These are phyloP conservation scores for Macrophomina phaseolina DNA, from an alignment of 2,329 filamentous ascomycete species.

Conservation along the genomic window DNA sequence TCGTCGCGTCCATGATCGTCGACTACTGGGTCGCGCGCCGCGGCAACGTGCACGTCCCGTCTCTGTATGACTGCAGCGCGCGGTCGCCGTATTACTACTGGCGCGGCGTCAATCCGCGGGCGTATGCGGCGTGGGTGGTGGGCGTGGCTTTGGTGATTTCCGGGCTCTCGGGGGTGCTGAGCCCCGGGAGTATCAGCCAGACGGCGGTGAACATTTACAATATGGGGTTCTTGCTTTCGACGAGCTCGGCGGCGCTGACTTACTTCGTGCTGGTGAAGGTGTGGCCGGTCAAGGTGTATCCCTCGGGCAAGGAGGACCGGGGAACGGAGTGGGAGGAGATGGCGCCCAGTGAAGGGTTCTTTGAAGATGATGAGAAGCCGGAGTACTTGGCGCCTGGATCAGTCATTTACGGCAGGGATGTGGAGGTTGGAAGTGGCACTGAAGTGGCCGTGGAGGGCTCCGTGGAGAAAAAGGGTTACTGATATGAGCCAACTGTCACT, in stretches of 20 bases:
- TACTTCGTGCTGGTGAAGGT: conserved; percentile 30
- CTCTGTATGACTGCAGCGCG: conserved; percentile 25
- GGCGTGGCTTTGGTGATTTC: conserved; percentile 33
- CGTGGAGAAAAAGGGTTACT: background rate
- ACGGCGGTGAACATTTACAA: conserved; percentile 29
- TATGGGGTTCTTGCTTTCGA: conserved; percentile 32
- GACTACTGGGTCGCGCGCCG: conserved; percentile 43
- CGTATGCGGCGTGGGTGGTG: conserved; percentile 21
- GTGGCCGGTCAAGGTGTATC: conserved; percentile 31
- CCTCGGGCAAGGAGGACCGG: conserved; percentile 27
- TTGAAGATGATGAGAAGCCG: conserved; percentile 29
- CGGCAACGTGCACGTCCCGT: conserved; percentile 28
- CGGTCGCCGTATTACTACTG: conserved; percentile 22
- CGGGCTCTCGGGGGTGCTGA: conserved; percentile 31
- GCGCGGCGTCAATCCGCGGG: background rate
- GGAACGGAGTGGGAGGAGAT: conserved; percentile 32
- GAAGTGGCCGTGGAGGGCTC: background rate
- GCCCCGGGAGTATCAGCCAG: conserved; percentile 27
- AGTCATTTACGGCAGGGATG: background rate
- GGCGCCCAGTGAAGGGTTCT: conserved; percentile 33
- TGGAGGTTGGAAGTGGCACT: background rate
- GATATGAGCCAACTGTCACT: too few relatives aligned
- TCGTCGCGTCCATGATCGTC: conserved; percentile 42
- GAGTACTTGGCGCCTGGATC: conserved; percentile 8
- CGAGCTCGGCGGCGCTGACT: conserved; percentile 28